Evolutionary conservation across 106 monocot species (phyloP), one percentile per base, ranked within the genome.

Genomic region (Agapanthus africanus): DNA sequence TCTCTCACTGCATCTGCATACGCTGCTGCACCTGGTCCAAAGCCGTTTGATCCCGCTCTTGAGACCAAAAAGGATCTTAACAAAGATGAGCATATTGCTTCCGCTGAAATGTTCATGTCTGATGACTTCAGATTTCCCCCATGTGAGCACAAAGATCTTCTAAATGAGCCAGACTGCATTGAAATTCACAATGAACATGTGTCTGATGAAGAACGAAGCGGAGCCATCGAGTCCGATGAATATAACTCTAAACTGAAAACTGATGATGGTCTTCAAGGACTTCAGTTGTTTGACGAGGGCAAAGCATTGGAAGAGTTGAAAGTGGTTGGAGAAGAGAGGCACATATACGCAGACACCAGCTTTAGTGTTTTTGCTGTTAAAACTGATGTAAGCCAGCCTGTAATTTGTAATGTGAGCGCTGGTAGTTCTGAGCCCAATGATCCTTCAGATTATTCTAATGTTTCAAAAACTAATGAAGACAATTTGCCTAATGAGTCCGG

Each of bases 1-100:
- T 87, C 86, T 63, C 92, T 88, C 59, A 93, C 88, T 36, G 80
- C 88, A 54, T 88, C 92, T 44, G 50, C 88, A 37, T 84, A 79
- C 49, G 81, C 78, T 40, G 81, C 83, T 42, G 71, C 91, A 59
- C 84, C 86, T 49, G 77, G 83, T 67, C 77, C 81, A 34, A 70
- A 73, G 54, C 57, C 7, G 77, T 41, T 68, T 72, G 61, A 69
- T 14, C 44, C 68, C 2, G 9, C 49, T 14, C 74, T 54, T 37
- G 63, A 63, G 63, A 63, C 23, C 30, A 38, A 63, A 63, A 33
- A 63, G 21, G 63, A 37, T 4, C 13, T 63, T 38, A 23, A 37
- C 22, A 38, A 63, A 63, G 63, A 63, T 13, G 63, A 63, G 38
- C 63, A 37, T 4, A 37, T 38, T 63, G 37, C 19, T 22, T 37